Evolutionary conservation across 371 early-diverging fungal genomes (phyloP).

Genomic region (Cokeromyces recurvatus): DNA sequence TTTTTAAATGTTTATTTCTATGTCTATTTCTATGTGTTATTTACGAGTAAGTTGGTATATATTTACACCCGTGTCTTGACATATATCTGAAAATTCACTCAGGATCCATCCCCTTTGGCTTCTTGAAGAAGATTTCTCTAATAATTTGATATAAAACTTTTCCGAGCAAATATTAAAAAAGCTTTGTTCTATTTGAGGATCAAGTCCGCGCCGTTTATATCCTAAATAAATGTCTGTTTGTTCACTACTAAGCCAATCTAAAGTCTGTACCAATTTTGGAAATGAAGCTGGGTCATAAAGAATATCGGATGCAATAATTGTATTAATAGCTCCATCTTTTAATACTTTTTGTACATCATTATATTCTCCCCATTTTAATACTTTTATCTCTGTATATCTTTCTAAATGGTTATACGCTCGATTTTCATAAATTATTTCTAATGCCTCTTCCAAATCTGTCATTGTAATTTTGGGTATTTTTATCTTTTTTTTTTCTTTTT

Average conservation of each 20-base stretch:
- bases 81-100: not conserved
- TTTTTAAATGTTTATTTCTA: too few relatives aligned
- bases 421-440: conserved; percentile 33
- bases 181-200: conserved; percentile 14
- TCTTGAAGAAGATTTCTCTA: not conserved
- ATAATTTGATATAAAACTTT: conserved; percentile 7
- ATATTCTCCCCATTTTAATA: conserved; percentile 29
- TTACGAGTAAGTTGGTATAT: conserved; percentile 12
- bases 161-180: conserved; percentile 31
- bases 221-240: conserved; percentile 22
- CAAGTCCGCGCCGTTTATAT: conserved; percentile 37
- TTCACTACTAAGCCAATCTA: conserved; percentile 29
- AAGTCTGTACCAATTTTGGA: conserved; percentile 32
- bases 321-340: conserved; percentile 21
- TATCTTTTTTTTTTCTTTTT: not conserved
- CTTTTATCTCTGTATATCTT: conserved; percentile 8
- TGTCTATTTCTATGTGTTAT: not conserved
- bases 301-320: conserved; percentile 54
- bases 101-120: conserved; percentile 3
- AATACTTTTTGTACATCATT: conserved; percentile 7
- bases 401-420: conserved; percentile 18
- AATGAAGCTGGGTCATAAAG: conserved; percentile 46
- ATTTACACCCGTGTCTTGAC: conserved; percentile 11
- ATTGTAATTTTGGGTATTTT: conserved; percentile 17
- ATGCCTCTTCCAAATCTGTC: conserved; percentile 44